These are phyloP conservation scores for Cordyceps pruinosa DNA, from an alignment of 2,329 filamentous ascomycete species.

Conservation along the genomic window DNA sequence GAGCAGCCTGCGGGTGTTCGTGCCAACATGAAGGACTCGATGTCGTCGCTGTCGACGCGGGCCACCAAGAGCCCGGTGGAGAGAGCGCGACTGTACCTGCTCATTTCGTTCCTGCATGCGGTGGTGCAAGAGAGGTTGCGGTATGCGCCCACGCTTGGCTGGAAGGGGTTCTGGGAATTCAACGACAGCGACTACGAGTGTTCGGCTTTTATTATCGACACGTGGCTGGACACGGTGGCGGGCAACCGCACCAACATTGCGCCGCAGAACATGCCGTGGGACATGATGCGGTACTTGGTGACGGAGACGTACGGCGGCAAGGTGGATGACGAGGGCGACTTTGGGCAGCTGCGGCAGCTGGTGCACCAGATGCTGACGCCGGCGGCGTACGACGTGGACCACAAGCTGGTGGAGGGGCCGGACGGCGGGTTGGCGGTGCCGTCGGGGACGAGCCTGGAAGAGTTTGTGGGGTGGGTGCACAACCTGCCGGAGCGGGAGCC, in stretches of 20 bases:
- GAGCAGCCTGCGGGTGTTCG: slow-evolving; percentile 95
- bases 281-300: slow-evolving; percentile 84
- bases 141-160: slow-evolving; percentile 88
- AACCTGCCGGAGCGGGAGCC: slow-evolving; percentile 89
- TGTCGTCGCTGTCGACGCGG: slow-evolving; percentile 72
- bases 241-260: slow-evolving; percentile 87
- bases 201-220: slow-evolving; percentile 90
- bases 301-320: slow-evolving; percentile 97
- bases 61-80: slow-evolving; percentile 81
- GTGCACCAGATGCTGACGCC: slow-evolving; percentile 77
- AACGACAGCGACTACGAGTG: slow-evolving; percentile 99
- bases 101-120: slow-evolving; percentile 91
- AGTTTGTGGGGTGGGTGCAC: slow-evolving; percentile 90
- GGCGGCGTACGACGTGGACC: slow-evolving; percentile 83
- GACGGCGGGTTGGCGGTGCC: slow-evolving; percentile 66
- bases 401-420: slow-evolving; percentile 71
- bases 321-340: slow-evolving; percentile 87
- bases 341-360: slow-evolving; percentile 62
- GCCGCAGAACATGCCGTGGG: slow-evolving; percentile 91
- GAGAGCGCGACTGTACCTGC: slow-evolving; percentile 78
- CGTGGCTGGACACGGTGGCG: slow-evolving; percentile 80
- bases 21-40: slow-evolving; percentile 97
- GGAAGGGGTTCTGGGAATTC: slow-evolving; percentile 99
- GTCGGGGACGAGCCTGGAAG: slow-evolving; percentile 69
- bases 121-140: slow-evolving; percentile 91